Base-by-base conservation (phyloP, 2,329 filamentous ascomycete species). In the Botryotinia calthae region DNA sequence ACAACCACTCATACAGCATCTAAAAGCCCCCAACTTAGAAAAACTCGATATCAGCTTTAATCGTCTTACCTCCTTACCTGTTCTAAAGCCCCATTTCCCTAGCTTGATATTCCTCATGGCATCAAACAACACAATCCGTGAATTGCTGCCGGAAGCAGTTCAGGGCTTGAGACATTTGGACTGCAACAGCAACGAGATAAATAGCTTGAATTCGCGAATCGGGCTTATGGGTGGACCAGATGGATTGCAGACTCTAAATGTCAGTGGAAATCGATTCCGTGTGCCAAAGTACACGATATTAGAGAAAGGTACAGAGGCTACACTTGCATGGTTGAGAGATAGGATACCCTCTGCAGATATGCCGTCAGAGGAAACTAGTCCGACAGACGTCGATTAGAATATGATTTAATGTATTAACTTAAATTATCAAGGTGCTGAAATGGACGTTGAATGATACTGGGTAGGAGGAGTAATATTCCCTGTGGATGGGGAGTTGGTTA, bases 261-360 rank as follows among this genome's bases (percentile, higher is more conserved):
- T 97, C 6, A 88, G 88, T 42, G 94, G 94, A 0, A 98, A 98
- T 81, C 87, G 90, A 46, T 98, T 98, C 83, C 87, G 93, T 46
- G 94, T 98, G 46, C 95, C 95, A 0, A 89, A 93, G 72, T 95
- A 92, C 84, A 92, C 92, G 75, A 87, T 97, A 10, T 83, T 98
- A 65, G 92, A 95, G 74, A 92, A 94, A 75, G 95, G 95, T 0
- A 98, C 95, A 0, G 94, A 97, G 78, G 91, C 93, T 3, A 91
- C 94, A 0, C 83, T 98, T 76, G 86, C 90, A 67, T 97, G 94
- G 92, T 82, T 98, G 68, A 87, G 93, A 74, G 92, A 93, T 42
- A 87, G 91, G 72, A 91, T 97, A 51, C 90, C 93, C 86, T 86
- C 85, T 81, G 76, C 74, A 6, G 80, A 71, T 72, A 90, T 97